Conservation (phyloP, 352 stramenopile genomes). For the Aphanomyces astaci region DNA sequence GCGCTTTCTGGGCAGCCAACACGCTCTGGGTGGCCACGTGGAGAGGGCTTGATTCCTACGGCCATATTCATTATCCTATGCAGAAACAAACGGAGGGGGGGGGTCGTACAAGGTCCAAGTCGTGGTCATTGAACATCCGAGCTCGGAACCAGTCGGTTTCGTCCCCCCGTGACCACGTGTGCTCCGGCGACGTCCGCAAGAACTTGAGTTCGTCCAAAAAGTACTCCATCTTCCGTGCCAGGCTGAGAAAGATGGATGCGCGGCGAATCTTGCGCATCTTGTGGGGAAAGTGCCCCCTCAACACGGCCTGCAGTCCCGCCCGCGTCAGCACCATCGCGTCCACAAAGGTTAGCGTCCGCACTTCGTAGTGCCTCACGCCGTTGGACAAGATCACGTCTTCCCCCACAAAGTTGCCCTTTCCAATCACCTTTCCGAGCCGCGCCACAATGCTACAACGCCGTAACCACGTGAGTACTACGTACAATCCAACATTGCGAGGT, state of each 20-base stretch:
- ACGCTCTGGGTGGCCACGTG: background rate
- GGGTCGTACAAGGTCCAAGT: background rate
- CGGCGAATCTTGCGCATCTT: conserved; percentile 15
- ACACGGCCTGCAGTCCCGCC: background rate
- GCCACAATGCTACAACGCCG: background rate
- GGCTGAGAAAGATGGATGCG: conserved; percentile 9
- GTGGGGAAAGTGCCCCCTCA: conserved; percentile 12
- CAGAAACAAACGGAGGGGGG: background rate
- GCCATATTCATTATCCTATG: background rate
- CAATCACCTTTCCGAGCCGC: conserved; percentile 13
- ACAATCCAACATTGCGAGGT: too few relatives aligned
- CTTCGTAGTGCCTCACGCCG: conserved; percentile 19
- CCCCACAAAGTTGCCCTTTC: conserved; percentile 22
- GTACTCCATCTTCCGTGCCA: conserved; percentile 22
- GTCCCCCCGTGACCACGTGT: background rate
- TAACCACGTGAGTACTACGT: too few relatives aligned
- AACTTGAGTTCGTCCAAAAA: conserved; percentile 14
- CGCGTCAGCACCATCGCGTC: conserved; percentile 15
- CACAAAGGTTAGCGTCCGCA: conserved; percentile 19
- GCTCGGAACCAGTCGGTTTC: conserved; percentile 18
- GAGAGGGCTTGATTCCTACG: background rate
- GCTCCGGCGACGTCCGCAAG: background rate
- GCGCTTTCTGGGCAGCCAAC: background rate
- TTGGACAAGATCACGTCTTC: conserved; percentile 15
- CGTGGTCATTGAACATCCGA: conserved; percentile 13